Percentiles rank a stretch among this genome's conserved stretches.
Evolutionary conservation across 1,284 basidiomycete genomes (phyloP).

Genomic region (Tausonia pullulans): DNA sequence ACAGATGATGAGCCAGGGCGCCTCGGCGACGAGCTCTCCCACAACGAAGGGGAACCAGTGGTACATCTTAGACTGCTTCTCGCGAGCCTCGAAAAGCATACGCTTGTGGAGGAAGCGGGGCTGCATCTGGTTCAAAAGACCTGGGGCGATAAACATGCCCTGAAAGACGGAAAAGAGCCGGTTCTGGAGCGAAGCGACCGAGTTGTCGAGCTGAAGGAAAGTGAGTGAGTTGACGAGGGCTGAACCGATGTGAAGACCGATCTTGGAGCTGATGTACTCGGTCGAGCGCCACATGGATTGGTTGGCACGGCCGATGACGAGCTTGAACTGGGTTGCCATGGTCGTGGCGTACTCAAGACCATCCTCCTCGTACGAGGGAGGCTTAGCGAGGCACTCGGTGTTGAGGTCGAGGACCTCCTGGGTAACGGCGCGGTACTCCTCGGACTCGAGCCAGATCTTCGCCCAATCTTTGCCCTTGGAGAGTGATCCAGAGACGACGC

Average conservation of each 20-base stretch:
- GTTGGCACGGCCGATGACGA: conserved; percentile 5
- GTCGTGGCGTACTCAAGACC: conserved; percentile 11
- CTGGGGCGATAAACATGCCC: conserved; percentile 18
- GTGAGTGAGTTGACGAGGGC: conserved; percentile 32
- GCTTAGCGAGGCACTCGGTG: conserved; percentile 17
- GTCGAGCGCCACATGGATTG: conserved; percentile 9
- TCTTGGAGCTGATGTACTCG: conserved; percentile 10
- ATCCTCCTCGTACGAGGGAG: conserved; percentile 21
- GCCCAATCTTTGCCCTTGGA: conserved; percentile 16
- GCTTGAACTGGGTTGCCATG: conserved; percentile 11
- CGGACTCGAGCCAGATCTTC: conserved; percentile 45
- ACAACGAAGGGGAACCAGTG: conserved; percentile 17
- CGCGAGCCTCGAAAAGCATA: conserved; percentile 33
- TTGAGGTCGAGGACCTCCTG: conserved; percentile 28
- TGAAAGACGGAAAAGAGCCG: conserved; percentile 48
- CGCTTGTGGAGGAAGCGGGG: conserved; percentile 34
- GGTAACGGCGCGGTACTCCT: conserved; percentile 32
- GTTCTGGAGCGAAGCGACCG: conserved; percentile 57
- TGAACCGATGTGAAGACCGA: conserved; percentile 26
- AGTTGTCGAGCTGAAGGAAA: conserved; percentile 41
- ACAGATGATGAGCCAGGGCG: background rate
- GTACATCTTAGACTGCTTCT: conserved; percentile 34
- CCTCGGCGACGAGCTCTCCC: conserved; percentile 17
- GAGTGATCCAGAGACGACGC: conserved; percentile 10
- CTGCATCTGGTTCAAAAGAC: conserved; percentile 31